Evolutionary conservation across 441 rosid genomes (phyloP).

Genomic region (Rhodomyrtus psidioides): DNA sequence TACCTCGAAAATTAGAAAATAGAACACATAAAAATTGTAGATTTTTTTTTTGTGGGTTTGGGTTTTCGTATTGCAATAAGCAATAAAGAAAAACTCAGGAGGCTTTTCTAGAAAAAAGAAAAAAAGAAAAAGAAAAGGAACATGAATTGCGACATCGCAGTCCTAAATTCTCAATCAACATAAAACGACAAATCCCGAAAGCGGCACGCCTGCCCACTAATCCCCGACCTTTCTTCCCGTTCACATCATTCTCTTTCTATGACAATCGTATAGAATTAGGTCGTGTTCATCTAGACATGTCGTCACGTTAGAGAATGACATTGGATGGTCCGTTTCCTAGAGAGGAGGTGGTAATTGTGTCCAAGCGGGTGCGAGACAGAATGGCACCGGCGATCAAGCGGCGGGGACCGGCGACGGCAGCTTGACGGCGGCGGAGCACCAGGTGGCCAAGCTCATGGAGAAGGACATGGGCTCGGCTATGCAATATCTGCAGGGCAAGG

Average conservation of each 20-base stretch:
- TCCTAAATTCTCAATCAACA: constrained; percentile 6
- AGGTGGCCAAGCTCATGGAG: constrained; percentile 91
- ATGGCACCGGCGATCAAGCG: constrained; percentile 19
- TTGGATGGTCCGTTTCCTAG: constrained; percentile 6
- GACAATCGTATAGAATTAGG: neutral
- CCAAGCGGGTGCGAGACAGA: constrained; percentile 20
- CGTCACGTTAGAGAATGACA: neutral
- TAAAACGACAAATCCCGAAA: constrained; percentile 41
- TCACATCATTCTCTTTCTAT: neutral
- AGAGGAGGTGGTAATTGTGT: constrained; percentile 37
- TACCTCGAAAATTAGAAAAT: neutral
- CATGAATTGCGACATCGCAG: too few species aligned
- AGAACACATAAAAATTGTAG: too few species aligned
- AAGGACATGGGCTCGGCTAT: constrained; percentile 97
- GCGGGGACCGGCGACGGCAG: constrained; percentile 18
- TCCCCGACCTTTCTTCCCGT: neutral
- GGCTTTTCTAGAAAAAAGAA: neutral
- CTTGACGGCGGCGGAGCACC: constrained; percentile 52
- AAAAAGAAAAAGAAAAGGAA: too few species aligned
- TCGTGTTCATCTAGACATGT: too few species aligned
- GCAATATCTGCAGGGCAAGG: constrained; percentile 94
- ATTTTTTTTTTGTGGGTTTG: too few species aligned
- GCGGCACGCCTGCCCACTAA: constrained; percentile 69
- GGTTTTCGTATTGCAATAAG: too few species aligned
- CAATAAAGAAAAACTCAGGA: neutral